These are phyloP conservation scores for Juncus effusus DNA, from an alignment of 176 grass and related monocot genomes.

Conservation along the genomic window DNA sequence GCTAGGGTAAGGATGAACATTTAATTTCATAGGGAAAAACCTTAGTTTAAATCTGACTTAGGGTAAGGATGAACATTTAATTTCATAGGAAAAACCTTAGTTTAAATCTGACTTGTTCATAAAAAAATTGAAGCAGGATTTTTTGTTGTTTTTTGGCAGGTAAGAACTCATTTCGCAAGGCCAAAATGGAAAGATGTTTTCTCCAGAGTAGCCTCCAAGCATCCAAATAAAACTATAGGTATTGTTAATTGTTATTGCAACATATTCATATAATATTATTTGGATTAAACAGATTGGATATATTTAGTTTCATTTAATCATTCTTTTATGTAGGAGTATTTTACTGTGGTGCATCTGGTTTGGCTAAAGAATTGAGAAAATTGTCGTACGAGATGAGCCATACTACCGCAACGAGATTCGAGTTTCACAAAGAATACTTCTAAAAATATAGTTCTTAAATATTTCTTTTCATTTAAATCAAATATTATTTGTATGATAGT, in stretches of 20 bases:
- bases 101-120: no score
- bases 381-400: slow-evolving; percentile 91
- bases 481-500: no score
- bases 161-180: slow-evolving; percentile 92
- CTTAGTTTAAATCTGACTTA: no score
- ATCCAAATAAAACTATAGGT: slow-evolving; percentile 81
- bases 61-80: slow-evolving; percentile 29
- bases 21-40: no score
- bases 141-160: slow-evolving; percentile 36
- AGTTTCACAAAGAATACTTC: slow-evolving; percentile 99
- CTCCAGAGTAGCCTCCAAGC: slow-evolving; percentile 55
- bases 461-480: no score
- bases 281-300: neutral
- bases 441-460: slow-evolving; percentile 24
- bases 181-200: slow-evolving; percentile 98
- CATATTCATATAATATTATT: neutral
- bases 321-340: slow-evolving; percentile 70
- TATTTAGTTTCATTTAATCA: neutral
- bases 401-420: slow-evolving; percentile 79
- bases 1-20: slow-evolving; percentile 42
- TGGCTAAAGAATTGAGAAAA: slow-evolving; percentile 78
- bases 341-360: slow-evolving; percentile 77
- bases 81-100: no score
- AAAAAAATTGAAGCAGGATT: neutral
- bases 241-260: neutral